A percentile compares a stretch with the other conserved stretches of the same genome.
These are phyloP conservation scores for Albugo laibachii DNA, from an alignment of 352 stramenopile genomes.

Conservation along the genomic window DNA sequence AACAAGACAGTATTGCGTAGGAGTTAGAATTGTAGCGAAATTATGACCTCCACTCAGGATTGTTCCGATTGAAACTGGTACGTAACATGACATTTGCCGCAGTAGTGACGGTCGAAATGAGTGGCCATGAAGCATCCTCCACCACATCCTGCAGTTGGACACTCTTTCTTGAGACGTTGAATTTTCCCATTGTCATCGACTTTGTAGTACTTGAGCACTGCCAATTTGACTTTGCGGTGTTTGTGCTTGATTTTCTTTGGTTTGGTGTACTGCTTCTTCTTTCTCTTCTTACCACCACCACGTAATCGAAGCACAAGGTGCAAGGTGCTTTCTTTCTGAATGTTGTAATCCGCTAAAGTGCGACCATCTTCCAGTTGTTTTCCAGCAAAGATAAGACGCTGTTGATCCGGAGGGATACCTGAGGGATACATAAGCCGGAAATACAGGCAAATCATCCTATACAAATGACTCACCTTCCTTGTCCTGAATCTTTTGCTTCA, in stretches of 20 bases:
- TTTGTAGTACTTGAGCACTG: constrained; percentile 95
- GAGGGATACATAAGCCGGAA: background rate
- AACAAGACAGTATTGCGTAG: too few relatives aligned
- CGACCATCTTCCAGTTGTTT: constrained; percentile 97
- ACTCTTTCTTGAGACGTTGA: constrained; percentile 95
- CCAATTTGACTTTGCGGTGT: constrained; percentile 94
- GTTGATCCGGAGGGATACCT: constrained; percentile 98
- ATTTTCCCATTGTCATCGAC: constrained; percentile 94
- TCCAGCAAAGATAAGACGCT: constrained; percentile 99
- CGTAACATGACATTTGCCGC: constrained; percentile 96
- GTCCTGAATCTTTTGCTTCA: constrained; percentile 99
- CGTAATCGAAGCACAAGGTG: constrained; percentile 94
- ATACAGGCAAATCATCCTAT: constrained; percentile 5
- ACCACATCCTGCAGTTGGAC: constrained; percentile 85
- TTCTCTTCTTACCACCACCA: constrained; percentile 96
- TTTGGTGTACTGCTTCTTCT: constrained; percentile 99
- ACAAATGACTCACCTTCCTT: constrained; percentile 84
- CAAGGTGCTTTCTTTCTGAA: constrained; percentile 94
- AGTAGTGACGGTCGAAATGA: constrained; percentile 99
- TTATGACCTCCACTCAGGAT: constrained; percentile 2
- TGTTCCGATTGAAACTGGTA: constrained; percentile 81
- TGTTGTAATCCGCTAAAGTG: constrained; percentile 88
- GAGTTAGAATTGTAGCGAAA: too few relatives aligned
- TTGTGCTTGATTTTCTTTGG: constrained; percentile 98
- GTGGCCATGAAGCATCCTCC: constrained; percentile 98